A percentile compares a stretch with the other conserved stretches of the same genome.
These are phyloP conservation scores for Fraxinus latifolia DNA, from an alignment of 305 asterid genomes.

Conservation along the genomic window DNA sequence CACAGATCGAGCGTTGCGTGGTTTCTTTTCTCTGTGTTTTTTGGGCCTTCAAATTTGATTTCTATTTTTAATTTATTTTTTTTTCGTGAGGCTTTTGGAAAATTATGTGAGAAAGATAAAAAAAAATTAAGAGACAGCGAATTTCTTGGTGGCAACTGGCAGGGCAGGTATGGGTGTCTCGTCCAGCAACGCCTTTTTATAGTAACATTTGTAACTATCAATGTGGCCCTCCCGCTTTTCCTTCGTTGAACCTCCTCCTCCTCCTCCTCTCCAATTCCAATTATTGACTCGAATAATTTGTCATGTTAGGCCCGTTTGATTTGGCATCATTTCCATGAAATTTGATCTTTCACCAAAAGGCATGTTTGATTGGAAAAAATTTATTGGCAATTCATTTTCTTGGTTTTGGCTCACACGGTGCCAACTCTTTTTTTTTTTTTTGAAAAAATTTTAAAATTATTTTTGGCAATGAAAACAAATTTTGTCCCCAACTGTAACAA, in stretches of 20 bases:
- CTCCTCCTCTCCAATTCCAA: not conserved
- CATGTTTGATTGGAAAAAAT: no score
- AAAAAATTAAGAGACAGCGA: slow-evolving; percentile 37
- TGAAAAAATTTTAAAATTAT: no score
- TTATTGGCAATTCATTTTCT: no score
- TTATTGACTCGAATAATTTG: no score
- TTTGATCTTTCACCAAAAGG: no score
- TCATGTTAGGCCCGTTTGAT: no score
- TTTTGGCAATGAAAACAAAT: no score
- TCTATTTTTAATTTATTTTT: not conserved
- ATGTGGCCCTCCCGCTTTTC: slow-evolving; percentile 46
- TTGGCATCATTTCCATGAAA: no score
- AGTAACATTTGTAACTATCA: slow-evolving; percentile 20
- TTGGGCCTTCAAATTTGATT: not conserved
- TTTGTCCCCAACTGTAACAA: no score
- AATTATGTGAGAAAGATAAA: not conserved
- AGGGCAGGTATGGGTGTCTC: slow-evolving; percentile 30
- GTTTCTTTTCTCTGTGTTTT: slow-evolving; percentile 1
- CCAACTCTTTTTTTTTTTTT: no score
- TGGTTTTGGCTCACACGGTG: no score
- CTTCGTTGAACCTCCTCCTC: no score
- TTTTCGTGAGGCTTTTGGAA: slow-evolving; percentile 18
- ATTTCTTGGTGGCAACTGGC: slow-evolving; percentile 38
- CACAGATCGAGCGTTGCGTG: slow-evolving; percentile 39
- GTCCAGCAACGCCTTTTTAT: slow-evolving; percentile 41